Conservation (phyloP, 2,329 filamentous ascomycete species). For the Camillea tinctor region DNA sequence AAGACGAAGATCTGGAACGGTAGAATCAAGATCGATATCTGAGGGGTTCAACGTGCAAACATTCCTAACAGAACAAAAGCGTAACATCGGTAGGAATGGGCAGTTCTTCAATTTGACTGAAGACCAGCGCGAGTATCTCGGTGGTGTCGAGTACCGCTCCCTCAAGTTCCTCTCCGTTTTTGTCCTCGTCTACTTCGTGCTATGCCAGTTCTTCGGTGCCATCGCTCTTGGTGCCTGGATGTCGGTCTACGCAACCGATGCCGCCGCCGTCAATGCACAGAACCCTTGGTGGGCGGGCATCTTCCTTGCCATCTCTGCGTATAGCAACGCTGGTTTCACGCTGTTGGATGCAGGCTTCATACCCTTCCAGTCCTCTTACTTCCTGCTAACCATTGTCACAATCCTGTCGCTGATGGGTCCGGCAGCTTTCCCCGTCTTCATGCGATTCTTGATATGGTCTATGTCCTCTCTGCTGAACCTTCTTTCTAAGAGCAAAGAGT, state of each 20-base stretch:
- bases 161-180: conserved; percentile 48
- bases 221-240: conserved; percentile 53
- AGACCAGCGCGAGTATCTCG: conserved; percentile 47
- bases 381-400: conserved; percentile 30
- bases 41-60: conserved; percentile 28
- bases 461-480: conserved; percentile 34
- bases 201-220: conserved; percentile 59
- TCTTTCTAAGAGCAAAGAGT: conserved; percentile 24
- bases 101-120: conserved; percentile 48
- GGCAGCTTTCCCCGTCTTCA: conserved; percentile 51
- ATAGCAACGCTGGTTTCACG: conserved; percentile 59
- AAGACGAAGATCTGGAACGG: conserved; percentile 14
- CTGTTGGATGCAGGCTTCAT: conserved; percentile 53
- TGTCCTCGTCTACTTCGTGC: conserved; percentile 47
- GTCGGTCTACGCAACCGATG: conserved; percentile 44
- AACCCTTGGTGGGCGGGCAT: conserved; percentile 57
- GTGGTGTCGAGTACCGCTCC: conserved; percentile 53
- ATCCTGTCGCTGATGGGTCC: conserved; percentile 45
- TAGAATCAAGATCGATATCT: conserved; percentile 12
- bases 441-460: conserved; percentile 46
- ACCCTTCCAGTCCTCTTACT: conserved; percentile 43
- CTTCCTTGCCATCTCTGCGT: conserved; percentile 55
- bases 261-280: conserved; percentile 33
- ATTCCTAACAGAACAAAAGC: conserved; percentile 27
- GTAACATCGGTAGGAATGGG: conserved; percentile 42